Evolutionary conservation across 108 stramenopile genomes (phyloP).

Genomic region (Cyclotella kingstonii): DNA sequence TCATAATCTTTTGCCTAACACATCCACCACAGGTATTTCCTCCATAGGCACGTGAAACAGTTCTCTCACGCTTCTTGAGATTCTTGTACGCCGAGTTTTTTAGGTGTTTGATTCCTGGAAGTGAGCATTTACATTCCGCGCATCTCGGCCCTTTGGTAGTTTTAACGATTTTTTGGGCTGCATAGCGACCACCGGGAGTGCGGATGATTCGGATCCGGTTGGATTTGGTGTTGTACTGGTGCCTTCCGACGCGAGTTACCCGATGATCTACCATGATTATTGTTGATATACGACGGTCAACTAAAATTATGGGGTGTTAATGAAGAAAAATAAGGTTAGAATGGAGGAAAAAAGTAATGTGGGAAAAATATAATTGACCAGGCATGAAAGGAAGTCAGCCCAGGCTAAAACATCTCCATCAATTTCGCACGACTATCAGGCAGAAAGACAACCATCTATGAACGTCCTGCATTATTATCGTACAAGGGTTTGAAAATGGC

Average conservation of each 20-base stretch:
- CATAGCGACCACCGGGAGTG: conserved; percentile 93
- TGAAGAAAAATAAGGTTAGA: conserved; percentile 3
- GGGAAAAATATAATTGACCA: conserved; percentile 8
- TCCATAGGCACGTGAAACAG: conserved; percentile 97
- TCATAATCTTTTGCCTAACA: conserved; percentile 91
- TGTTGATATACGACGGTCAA: too few species aligned
- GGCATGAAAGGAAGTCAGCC: conserved; percentile 1
- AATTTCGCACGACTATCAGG: conserved; percentile 41
- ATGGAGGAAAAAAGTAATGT: conserved; percentile 14
- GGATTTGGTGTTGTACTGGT: conserved; percentile 91
- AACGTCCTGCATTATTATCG: conserved; percentile 23
- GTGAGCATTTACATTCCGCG: conserved; percentile 83
- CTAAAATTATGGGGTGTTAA: too few species aligned
- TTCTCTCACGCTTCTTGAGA: conserved; percentile 94
- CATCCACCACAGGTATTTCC: conserved; percentile 88
- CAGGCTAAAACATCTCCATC: conserved; percentile 28
- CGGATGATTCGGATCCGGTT: conserved; percentile 76
- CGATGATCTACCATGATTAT: conserved; percentile 85
- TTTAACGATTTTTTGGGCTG: conserved; percentile 90
- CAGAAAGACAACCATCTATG: conserved; percentile 18
- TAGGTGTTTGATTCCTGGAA: conserved; percentile 92
- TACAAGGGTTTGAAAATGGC: too few species aligned
- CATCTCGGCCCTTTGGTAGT: conserved; percentile 89
- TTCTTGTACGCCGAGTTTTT: conserved; percentile 58
- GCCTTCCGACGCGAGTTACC: conserved; percentile 91